Conservation (phyloP, 73 alveolate genomes). For the Symbiodinium natans region DNA sequence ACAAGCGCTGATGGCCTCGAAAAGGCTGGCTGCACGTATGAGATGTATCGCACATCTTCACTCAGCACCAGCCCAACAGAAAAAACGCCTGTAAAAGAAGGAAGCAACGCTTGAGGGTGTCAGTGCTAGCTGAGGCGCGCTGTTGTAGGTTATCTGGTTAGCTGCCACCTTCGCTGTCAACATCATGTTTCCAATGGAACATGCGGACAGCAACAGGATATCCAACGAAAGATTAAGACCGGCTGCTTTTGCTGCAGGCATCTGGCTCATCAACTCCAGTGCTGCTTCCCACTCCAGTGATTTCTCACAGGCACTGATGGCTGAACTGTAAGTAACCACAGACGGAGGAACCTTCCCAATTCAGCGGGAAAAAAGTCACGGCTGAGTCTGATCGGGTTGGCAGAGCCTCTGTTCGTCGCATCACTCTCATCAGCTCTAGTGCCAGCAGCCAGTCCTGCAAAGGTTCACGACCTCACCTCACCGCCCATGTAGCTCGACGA, state of each 20-base stretch:
- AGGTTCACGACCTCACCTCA: too few relatives aligned
- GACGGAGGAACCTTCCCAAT: conserved; percentile 59
- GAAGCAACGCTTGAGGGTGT: too few relatives aligned
- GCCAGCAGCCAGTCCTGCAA: conserved; percentile 7
- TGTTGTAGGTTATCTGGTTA: conserved; percentile 31
- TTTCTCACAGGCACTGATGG: conserved; percentile 59
- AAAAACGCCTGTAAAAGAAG: too few relatives aligned
- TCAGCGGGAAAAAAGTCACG: too few relatives aligned
- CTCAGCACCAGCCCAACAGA: too few relatives aligned
- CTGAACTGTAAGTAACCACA: conserved; percentile 69
- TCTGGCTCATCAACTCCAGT: background rate
- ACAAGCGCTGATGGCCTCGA: conserved; percentile 71
- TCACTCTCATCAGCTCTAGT: background rate
- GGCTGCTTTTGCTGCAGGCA: conserved; percentile 10
- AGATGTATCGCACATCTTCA: too few relatives aligned
- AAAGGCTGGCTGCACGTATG: too few relatives aligned
- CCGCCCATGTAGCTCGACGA: too few relatives aligned
- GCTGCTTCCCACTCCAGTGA: conserved; percentile 61
- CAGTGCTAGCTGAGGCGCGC: conserved; percentile 53
- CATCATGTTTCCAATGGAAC: background rate
- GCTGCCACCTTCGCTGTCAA: background rate
- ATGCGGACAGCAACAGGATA: background rate
- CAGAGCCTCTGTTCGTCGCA: background rate
- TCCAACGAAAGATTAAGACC: background rate
- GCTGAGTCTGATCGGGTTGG: too few relatives aligned